Conservation (phyloP, 2,329 filamentous ascomycete genomes). For the Colletotrichum gigasporum region DNA sequence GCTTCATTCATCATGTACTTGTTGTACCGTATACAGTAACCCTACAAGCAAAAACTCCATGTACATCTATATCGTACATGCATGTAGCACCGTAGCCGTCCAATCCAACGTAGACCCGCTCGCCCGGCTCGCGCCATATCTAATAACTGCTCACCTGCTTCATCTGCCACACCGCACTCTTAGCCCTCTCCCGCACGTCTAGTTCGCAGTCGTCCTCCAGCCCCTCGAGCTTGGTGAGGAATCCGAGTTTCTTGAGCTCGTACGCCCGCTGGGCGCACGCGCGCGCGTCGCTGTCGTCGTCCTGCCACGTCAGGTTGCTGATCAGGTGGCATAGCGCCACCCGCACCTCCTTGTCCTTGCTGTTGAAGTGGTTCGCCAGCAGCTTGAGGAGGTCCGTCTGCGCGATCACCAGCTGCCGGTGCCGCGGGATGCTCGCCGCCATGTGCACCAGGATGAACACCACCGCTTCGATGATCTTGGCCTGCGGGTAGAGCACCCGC, state of each 20-base stretch:
- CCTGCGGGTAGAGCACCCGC: slow-evolving; percentile 64
- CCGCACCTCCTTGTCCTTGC: slow-evolving; percentile 78
- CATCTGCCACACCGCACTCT: slow-evolving; percentile 80
- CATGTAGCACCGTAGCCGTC: too few species aligned
- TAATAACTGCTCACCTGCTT: slow-evolving; percentile 47
- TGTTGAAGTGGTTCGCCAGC: slow-evolving; percentile 77
- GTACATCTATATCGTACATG: slow-evolving; percentile 26
- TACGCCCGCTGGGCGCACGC: slow-evolving; percentile 73
- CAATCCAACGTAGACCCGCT: not conserved
- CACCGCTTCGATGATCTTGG: slow-evolving; percentile 80
- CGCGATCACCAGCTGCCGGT: slow-evolving; percentile 80
- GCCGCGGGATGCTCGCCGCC: slow-evolving; percentile 80
- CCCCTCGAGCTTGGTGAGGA: slow-evolving; percentile 71
- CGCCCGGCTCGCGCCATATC: not conserved
- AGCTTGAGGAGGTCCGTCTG: slow-evolving; percentile 81
- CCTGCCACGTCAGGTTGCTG: slow-evolving; percentile 85
- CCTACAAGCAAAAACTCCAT: slow-evolving; percentile 3
- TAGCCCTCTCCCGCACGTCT: slow-evolving; percentile 86
- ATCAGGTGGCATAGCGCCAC: slow-evolving; percentile 84
- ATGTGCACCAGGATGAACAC: slow-evolving; percentile 89
- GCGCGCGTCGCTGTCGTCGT: slow-evolving; percentile 74
- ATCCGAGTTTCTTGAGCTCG: slow-evolving; percentile 77
- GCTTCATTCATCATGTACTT: slow-evolving; percentile 29
- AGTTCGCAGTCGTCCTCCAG: slow-evolving; percentile 77
- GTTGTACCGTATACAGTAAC: slow-evolving; percentile 14